Percentiles rank a stretch among this genome's conserved stretches.
Conservation (phyloP, 2,329 filamentous ascomycete genomes). For the Arthrobotrys sinensis region DNA sequence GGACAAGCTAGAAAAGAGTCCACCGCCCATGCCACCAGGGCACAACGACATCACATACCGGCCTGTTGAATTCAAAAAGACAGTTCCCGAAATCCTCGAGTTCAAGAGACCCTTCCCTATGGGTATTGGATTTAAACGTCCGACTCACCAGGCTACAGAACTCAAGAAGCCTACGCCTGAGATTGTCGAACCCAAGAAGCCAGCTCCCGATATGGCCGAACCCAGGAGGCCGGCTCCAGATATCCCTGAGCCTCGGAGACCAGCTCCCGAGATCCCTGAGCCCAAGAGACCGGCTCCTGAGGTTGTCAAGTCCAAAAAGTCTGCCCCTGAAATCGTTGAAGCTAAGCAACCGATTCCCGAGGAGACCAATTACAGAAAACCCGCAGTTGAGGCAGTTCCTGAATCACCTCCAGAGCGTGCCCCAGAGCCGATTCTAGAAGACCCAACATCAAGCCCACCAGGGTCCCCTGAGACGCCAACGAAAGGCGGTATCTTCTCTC, state of each 20-base stretch:
- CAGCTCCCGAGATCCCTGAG: constrained; percentile 3
- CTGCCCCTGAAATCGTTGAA: constrained; percentile 4
- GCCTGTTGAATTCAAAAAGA: constrained; percentile 47
- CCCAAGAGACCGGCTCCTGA: background rate
- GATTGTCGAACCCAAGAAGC: background rate
- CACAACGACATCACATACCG: constrained; percentile 57
- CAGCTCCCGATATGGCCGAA: background rate
- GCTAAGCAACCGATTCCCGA: background rate
- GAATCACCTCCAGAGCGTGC: constrained; percentile 21
- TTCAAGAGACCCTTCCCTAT: constrained; percentile 24
- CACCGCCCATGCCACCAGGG: constrained; percentile 17
- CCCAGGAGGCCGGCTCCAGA: constrained; percentile 6
- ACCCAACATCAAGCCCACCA: constrained; percentile 22
- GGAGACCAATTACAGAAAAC: constrained; percentile 11
- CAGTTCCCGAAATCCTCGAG: constrained; percentile 2
- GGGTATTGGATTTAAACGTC: constrained; percentile 10
- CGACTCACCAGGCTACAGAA: background rate
- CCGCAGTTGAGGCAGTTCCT: constrained; percentile 7
- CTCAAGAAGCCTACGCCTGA: constrained; percentile 1
- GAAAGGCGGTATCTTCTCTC: constrained; percentile 46
- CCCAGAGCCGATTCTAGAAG: constrained; percentile 11
- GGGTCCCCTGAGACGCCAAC: constrained; percentile 49
- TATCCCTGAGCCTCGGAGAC: background rate
- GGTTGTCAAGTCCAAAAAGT: background rate
- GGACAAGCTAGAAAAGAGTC: constrained; percentile 21